Conservation (phyloP, 2,329 filamentous ascomycete species). For the Hortaea sp. region DNA sequence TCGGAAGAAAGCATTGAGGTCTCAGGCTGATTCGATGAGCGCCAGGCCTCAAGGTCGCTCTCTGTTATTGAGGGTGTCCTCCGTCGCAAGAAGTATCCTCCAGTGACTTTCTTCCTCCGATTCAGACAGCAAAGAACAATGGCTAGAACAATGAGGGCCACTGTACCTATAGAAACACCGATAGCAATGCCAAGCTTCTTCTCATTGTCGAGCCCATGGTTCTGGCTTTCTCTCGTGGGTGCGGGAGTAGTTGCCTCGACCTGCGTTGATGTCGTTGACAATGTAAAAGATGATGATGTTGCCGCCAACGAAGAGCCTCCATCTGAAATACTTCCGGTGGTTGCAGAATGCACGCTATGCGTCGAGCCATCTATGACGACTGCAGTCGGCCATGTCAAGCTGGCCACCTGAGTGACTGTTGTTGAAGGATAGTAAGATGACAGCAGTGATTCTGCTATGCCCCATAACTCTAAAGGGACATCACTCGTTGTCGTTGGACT, state of each 20-base stretch:
- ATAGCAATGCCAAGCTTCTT: conserved; percentile 7
- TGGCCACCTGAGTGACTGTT: conserved; percentile 2
- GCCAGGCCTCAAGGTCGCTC: conserved; percentile 6
- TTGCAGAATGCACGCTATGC: conserved; percentile 1
- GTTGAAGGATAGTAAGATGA: conserved; percentile 7
- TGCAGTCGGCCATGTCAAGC: conserved; percentile 4
- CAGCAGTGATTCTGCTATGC: conserved; percentile 2
- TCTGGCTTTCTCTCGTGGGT: neutral
- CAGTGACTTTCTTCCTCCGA: conserved; percentile 4
- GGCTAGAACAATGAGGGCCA: conserved; percentile 5
- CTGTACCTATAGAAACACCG: conserved; percentile 5
- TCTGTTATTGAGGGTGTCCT: conserved; percentile 1
- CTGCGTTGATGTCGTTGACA: neutral
- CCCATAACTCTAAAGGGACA: neutral
- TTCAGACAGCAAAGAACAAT: conserved; percentile 2
- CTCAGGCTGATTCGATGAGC: conserved; percentile 1
- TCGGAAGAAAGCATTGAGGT: neutral
- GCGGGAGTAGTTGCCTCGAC: neutral
- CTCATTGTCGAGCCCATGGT: conserved; percentile 1
- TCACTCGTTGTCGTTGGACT: neutral
- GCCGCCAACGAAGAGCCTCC: neutral
- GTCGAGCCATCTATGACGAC: conserved; percentile 4
- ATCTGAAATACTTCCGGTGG: neutral
- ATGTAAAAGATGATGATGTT: neutral
- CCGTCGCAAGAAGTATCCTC: conserved; percentile 5